phyloP scores from a whole-genome alignment of 805 yeast species.

The Barnettozyma populi region DNA sequence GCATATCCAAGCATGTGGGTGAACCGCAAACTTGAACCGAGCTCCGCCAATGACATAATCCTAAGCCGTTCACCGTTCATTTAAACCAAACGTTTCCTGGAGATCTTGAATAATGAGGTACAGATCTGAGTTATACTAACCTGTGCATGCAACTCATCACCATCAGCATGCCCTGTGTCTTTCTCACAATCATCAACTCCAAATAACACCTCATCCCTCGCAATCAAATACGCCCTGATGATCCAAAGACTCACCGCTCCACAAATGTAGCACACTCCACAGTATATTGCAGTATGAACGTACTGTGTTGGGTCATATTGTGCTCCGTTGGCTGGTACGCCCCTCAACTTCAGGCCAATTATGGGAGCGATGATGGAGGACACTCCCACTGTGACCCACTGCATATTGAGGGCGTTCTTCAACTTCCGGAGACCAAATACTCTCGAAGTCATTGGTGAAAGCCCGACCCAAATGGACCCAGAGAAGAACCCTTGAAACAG shows the following conservation, averaged over 20 bases:
- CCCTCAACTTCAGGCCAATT: slow-evolving; percentile 49
- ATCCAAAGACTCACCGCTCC: slow-evolving; percentile 38
- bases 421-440: slow-evolving; percentile 50
- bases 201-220: slow-evolving; percentile 35
- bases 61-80: too few relatives aligned
- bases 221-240: slow-evolving; percentile 50
- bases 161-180: slow-evolving; percentile 17
- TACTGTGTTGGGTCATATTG: slow-evolving; percentile 41
- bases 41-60: too few relatives aligned
- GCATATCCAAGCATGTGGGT: too few relatives aligned
- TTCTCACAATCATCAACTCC: slow-evolving; percentile 21
- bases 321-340: slow-evolving; percentile 24
- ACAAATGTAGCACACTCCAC: slow-evolving; percentile 49
- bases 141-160: slow-evolving; percentile 18
- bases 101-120: slow-evolving; percentile 8
- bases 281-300: slow-evolving; percentile 48
- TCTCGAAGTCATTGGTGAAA: slow-evolving; percentile 46
- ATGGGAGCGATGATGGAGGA: slow-evolving; percentile 55
- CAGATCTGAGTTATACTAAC: slow-evolving; percentile 9
- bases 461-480: slow-evolving; percentile 57
- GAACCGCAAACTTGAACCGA: too few relatives aligned
- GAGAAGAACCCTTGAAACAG: slow-evolving; percentile 48
- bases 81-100: slow-evolving; percentile 12
- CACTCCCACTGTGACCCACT: slow-evolving; percentile 47
- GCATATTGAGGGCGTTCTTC: slow-evolving; percentile 43